Conservation (phyloP, 2,329 filamentous ascomycete species). For the Daldinia sp. region DNA sequence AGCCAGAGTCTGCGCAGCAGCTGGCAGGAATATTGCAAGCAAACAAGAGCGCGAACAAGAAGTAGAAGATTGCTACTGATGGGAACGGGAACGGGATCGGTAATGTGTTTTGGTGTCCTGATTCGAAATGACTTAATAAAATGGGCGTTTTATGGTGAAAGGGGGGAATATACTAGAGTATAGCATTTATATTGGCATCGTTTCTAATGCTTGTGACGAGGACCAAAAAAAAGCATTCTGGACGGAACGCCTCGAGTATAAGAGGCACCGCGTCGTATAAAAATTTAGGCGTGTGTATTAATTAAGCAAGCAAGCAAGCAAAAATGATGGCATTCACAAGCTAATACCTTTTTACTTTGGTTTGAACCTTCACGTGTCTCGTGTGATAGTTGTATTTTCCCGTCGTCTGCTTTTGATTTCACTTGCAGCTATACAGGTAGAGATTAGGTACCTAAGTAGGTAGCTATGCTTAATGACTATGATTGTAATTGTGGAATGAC, state of each 20-base stretch:
- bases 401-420: not conserved
- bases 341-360: not conserved
- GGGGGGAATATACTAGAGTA: constrained; percentile 36
- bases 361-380: not conserved
- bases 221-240: constrained; percentile 19
- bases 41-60: constrained; percentile 69
- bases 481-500: not conserved
- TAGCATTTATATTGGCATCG: constrained; percentile 31
- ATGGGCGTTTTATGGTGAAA: constrained; percentile 19
- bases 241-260: constrained; percentile 13
- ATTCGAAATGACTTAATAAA: constrained; percentile 9
- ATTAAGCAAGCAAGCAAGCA: not conserved
- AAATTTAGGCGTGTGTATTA: constrained; percentile 8
- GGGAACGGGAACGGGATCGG: not conserved
- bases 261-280: constrained; percentile 18
- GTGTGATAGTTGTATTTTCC: not conserved
- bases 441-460: not conserved
- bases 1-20: constrained; percentile 61
- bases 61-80: constrained; percentile 46
- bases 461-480: not conserved
- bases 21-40: constrained; percentile 64
- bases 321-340: not conserved
- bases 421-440: not conserved
- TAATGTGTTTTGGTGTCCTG: not conserved
- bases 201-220: constrained; percentile 6